These are phyloP conservation scores for Gastrolobium villosum DNA, from an alignment of 306 rosid species.

Conservation along the genomic window DNA sequence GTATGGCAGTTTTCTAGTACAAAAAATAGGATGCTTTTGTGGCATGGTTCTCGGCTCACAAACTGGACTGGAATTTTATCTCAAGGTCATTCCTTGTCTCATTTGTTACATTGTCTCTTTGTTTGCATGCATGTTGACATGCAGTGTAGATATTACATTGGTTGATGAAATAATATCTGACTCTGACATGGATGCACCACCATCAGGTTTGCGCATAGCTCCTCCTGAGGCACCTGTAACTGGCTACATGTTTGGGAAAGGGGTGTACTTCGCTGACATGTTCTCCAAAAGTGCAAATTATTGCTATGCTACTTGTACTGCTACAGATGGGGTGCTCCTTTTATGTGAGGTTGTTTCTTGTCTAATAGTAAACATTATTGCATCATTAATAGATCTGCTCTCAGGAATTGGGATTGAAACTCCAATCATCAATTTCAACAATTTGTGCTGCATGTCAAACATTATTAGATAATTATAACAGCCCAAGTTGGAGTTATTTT, in stretches of 20 bases:
- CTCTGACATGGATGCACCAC: conserved; percentile 34
- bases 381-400: conserved; percentile 11
- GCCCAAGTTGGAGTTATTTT: conserved; percentile 28
- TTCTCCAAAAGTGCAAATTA: conserved; percentile 99
- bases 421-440: conserved; percentile 34
- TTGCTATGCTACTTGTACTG: conserved; percentile 71
- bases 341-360: conserved; percentile 86
- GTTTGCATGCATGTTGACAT: conserved; percentile 29
- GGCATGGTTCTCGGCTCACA: conserved; percentile 98
- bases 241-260: conserved; percentile 99
- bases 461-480: conserved; percentile 30
- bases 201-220: conserved; percentile 95
- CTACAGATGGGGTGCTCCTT: conserved; percentile 83
- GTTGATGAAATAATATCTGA: conserved; percentile 36
- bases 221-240: conserved; percentile 97
- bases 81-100: conserved; percentile 72
- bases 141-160: conserved; percentile 33
- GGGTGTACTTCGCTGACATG: conserved; percentile 98
- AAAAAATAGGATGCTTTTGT: conserved; percentile 87
- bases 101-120: conserved; percentile 21
- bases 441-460: conserved; percentile 24
- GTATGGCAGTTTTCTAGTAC: conserved; percentile 69
- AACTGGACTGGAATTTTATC: conserved; percentile 99
- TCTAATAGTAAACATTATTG: conserved; percentile 14
- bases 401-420: conserved; percentile 28